Evolutionary conservation across 2,329 filamentous ascomycete genomes (phyloP).

Genomic region (Colletotrichum gloeosporioides): DNA sequence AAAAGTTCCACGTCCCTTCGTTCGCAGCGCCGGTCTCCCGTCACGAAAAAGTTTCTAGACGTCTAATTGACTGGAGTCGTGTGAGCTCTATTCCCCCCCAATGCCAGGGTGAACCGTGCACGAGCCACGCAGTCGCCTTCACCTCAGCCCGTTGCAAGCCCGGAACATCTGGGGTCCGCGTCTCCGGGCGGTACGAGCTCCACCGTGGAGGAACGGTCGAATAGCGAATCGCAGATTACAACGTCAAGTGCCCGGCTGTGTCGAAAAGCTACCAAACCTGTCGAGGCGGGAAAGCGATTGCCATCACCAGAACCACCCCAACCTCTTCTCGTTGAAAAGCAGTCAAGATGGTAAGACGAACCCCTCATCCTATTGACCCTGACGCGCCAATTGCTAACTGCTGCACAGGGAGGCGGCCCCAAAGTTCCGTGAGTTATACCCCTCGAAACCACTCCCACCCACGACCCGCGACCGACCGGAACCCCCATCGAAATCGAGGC

Average conservation of each 20-base stretch:
- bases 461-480: neutral
- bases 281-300: conserved; percentile 26
- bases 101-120: conserved; percentile 4
- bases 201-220: conserved; percentile 5
- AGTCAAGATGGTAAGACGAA: conserved; percentile 62
- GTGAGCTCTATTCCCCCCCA: conserved; percentile 29
- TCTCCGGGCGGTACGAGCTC: conserved; percentile 2
- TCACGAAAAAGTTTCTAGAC: conserved; percentile 41
- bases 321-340: conserved; percentile 36
- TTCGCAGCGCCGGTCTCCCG: conserved; percentile 16
- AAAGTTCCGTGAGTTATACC: conserved; percentile 57
- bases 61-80: conserved; percentile 33
- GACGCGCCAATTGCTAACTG: conserved; percentile 41
- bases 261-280: conserved; percentile 8
- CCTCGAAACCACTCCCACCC: neutral
- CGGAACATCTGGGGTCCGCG: conserved; percentile 17
- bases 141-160: neutral
- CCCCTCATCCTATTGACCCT: neutral
- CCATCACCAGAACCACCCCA: conserved; percentile 17
- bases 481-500: conserved; percentile 23
- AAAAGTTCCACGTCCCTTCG: conserved; percentile 17
- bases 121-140: neutral
- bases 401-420: conserved; percentile 75
- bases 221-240: conserved; percentile 10
- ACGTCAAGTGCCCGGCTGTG: neutral